Evolutionary conservation across 2,329 filamentous ascomycete genomes (phyloP).

Genomic region (Lecanicillium sp.): DNA sequence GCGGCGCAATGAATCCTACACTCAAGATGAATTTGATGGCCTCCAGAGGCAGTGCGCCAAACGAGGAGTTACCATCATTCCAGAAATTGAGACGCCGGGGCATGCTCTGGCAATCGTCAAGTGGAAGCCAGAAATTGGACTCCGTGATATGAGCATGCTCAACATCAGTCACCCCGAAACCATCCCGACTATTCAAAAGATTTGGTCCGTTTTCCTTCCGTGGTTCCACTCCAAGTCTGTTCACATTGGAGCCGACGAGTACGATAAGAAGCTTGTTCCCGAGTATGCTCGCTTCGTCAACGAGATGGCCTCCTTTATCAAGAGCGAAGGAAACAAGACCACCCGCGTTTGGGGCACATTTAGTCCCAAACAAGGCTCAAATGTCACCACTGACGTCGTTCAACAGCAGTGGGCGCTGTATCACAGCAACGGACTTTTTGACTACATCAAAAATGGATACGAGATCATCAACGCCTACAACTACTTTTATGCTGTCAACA

Average conservation of each 20-base stretch:
- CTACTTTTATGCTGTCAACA: conserved; percentile 14
- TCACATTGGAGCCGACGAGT: conserved; percentile 48
- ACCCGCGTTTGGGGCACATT: conserved; percentile 46
- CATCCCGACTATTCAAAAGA: conserved; percentile 38
- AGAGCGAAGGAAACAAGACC: conserved; percentile 26
- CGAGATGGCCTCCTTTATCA: conserved; percentile 37
- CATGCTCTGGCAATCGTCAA: conserved; percentile 47
- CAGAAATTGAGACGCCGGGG: conserved; percentile 51
- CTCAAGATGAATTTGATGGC: conserved; percentile 37
- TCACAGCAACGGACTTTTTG: conserved; percentile 13
- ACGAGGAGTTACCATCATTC: conserved; percentile 47
- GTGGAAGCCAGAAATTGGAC: conserved; percentile 47
- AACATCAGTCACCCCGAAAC: conserved; percentile 45
- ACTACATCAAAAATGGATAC: conserved; percentile 15
- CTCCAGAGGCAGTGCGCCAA: conserved; percentile 43
- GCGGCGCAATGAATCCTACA: conserved; percentile 45
- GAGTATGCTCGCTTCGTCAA: conserved; percentile 45
- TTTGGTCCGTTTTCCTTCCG: conserved; percentile 44
- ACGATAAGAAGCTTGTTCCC: conserved; percentile 30
- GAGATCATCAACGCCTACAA: conserved; percentile 14
- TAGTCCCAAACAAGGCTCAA: conserved; percentile 9
- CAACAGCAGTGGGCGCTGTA: conserved; percentile 16
- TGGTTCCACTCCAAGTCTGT: conserved; percentile 48
- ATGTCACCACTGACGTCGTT: conserved; percentile 23
- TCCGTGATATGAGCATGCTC: conserved; percentile 33